These are phyloP conservation scores for Arthrobotrys pseudoclavata DNA, from an alignment of 2,329 filamentous ascomycete genomes.

Conservation along the genomic window DNA sequence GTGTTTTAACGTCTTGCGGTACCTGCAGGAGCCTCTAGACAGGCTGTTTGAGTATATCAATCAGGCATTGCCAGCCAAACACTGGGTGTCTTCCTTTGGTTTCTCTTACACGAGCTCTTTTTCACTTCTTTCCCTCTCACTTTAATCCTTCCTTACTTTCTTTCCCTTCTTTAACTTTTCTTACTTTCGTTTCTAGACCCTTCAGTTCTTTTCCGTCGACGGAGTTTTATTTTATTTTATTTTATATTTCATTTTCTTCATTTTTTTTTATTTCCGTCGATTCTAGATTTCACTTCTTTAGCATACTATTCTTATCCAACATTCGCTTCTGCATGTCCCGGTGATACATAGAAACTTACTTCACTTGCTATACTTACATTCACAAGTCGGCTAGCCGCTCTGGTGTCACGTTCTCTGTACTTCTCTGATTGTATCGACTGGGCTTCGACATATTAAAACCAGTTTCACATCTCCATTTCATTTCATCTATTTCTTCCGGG, in stretches of 20 bases:
- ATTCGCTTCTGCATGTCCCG: constrained; percentile 30
- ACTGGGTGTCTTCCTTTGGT: constrained; percentile 24
- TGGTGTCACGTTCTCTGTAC: constrained; percentile 21
- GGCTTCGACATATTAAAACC: constrained; percentile 59
- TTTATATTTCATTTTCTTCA: constrained; percentile 16
- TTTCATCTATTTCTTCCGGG: constrained; percentile 25
- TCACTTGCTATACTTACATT: constrained; percentile 5
- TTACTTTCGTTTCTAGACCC: constrained; percentile 23
- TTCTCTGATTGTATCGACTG: constrained; percentile 40
- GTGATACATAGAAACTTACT: constrained; percentile 26
- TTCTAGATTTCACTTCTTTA: constrained; percentile 28
- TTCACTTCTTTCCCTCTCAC: constrained; percentile 13
- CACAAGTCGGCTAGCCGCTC: constrained; percentile 26
- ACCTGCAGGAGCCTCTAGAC: constrained; percentile 50
- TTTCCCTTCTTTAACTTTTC: constrained; percentile 13
- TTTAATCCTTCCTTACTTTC: constrained; percentile 21
- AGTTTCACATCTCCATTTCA: constrained; percentile 48
- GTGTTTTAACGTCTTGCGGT: constrained; percentile 48
- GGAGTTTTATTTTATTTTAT: constrained; percentile 16
- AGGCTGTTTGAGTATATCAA: constrained; percentile 56
- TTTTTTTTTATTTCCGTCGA: constrained; percentile 14
- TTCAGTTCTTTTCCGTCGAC: constrained; percentile 32
- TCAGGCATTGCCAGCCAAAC: constrained; percentile 42
- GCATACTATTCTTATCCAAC: constrained; percentile 7
- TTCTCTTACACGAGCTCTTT: constrained; percentile 30